Percentiles rank a stretch among this genome's conserved stretches.
These are phyloP conservation scores for Candida sphagnicola DNA, from an alignment of 805 yeast species.

Conservation along the genomic window DNA sequence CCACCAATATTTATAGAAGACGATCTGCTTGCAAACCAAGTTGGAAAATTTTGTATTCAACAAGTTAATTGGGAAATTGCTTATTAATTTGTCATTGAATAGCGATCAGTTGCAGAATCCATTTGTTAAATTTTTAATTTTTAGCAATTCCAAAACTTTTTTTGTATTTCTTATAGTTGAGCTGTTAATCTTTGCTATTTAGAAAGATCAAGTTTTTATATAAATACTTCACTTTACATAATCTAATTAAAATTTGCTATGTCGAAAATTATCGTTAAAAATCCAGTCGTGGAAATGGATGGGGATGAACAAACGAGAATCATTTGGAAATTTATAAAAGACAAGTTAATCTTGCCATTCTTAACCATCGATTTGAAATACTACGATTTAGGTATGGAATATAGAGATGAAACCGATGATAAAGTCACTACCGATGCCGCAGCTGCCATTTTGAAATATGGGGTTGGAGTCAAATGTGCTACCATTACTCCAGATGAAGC, in stretches of 20 bases:
- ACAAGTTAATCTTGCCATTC: slow-evolving; percentile 79
- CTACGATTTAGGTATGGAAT: slow-evolving; percentile 83
- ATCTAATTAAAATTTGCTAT: neutral
- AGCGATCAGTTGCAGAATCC: too few relatives aligned
- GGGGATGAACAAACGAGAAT: slow-evolving; percentile 98
- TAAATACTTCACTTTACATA: neutral
- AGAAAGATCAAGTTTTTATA: too few relatives aligned
- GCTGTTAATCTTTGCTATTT: too few relatives aligned
- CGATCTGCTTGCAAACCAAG: too few relatives aligned
- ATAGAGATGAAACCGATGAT: slow-evolving; percentile 86
- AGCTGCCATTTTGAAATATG: slow-evolving; percentile 78
- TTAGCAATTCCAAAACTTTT: too few relatives aligned
- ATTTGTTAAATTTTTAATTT: too few relatives aligned
- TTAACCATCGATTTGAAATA: slow-evolving; percentile 85
- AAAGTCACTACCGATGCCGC: slow-evolving; percentile 88
- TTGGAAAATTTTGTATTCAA: neutral
- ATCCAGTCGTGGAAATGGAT: slow-evolving; percentile 94
- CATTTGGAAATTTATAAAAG: slow-evolving; percentile 90
- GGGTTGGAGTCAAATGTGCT: slow-evolving; percentile 96
- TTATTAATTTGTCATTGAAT: neutral
- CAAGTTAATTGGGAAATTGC: neutral
- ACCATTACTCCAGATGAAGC: slow-evolving; percentile 98
- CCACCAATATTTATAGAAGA: neutral
- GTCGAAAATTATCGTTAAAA: slow-evolving; percentile 68
- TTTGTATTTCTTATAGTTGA: too few relatives aligned